phyloP scores from a whole-genome alignment of 345 rosid genomes.

The Lepidium africanum region DNA sequence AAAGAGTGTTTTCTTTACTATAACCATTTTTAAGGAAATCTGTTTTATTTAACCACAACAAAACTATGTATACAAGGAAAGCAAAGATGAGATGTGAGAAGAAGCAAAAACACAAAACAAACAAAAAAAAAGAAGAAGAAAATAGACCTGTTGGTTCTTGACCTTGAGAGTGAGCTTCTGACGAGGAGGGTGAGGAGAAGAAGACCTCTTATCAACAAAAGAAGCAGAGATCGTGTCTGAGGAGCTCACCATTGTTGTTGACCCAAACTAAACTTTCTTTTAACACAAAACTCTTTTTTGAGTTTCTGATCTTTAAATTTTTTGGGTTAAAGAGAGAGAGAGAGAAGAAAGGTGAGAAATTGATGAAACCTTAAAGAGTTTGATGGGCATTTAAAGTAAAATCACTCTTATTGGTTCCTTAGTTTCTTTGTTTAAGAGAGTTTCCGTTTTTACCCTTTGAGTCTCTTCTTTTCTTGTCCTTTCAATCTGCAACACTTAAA shows the following conservation, averaged over 20 bases:
- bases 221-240: constrained; percentile 23
- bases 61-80: neutral
- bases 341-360: neutral
- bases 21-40: constrained; percentile 6
- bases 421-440: neutral
- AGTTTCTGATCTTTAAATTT: neutral
- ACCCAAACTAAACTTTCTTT: neutral
- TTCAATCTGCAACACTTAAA: neutral
- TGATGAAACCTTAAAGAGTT: neutral
- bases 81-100: neutral
- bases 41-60: too few species aligned
- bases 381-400: neutral
- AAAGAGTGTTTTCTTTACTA: neutral
- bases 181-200: neutral
- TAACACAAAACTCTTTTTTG: neutral
- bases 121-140: neutral
- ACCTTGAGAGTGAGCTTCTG: constrained; percentile 6
- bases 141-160: constrained; percentile 23
- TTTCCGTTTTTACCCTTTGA: constrained; percentile 14
- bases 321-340: neutral
- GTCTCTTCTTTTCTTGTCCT: neutral
- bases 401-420: constrained; percentile 14
- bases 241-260: constrained; percentile 19
- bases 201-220: constrained; percentile 11
- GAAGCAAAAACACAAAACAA: neutral